Conservation (phyloP, 495 filamentous ascomycete species). For the Pyrenopolyporus hunteri region DNA sequence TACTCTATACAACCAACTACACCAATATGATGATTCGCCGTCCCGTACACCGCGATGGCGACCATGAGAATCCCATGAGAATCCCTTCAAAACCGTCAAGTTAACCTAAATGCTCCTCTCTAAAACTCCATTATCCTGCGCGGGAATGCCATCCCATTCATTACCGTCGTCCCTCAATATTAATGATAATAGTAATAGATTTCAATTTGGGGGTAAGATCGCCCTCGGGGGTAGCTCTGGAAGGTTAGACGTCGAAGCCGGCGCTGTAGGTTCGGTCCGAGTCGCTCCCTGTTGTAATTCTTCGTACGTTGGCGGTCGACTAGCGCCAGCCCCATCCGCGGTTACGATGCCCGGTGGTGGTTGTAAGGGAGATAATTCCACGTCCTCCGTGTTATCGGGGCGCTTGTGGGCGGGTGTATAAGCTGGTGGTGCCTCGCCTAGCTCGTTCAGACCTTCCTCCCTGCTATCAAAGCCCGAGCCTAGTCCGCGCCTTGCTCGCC, state of each 20-base stretch:
- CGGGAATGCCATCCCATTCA: background rate
- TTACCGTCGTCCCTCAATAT: background rate
- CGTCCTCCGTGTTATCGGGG: slow-evolving; percentile 29
- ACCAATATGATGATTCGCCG: background rate
- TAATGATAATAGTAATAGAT: background rate
- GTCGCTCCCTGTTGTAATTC: slow-evolving; percentile 14
- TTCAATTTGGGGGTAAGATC: slow-evolving; percentile 21
- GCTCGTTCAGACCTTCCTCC: slow-evolving; percentile 62
- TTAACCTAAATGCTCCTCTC: slow-evolving; percentile 6
- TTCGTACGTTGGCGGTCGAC: slow-evolving; percentile 32
- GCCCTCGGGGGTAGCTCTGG: slow-evolving; percentile 37
- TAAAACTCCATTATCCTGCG: slow-evolving; percentile 22
- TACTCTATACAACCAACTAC: slow-evolving; percentile 15
- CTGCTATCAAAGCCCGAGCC: slow-evolving; percentile 27
- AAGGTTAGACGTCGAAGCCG: slow-evolving; percentile 4
- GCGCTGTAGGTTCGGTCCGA: slow-evolving; percentile 8
- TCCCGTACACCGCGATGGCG: slow-evolving; percentile 8
- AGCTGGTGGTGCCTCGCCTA: slow-evolving; percentile 63
- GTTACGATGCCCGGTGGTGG: slow-evolving; percentile 16
- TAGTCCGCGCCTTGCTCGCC: slow-evolving; percentile 20
- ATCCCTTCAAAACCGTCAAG: background rate
- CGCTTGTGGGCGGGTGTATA: slow-evolving; percentile 48
- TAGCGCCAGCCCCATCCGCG: slow-evolving; percentile 21
- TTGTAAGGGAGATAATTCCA: slow-evolving; percentile 39
- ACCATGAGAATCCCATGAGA: background rate